phyloP scores from a whole-genome alignment of 2,329 filamentous ascomycete genomes.

The Biscogniauxia sp. region DNA sequence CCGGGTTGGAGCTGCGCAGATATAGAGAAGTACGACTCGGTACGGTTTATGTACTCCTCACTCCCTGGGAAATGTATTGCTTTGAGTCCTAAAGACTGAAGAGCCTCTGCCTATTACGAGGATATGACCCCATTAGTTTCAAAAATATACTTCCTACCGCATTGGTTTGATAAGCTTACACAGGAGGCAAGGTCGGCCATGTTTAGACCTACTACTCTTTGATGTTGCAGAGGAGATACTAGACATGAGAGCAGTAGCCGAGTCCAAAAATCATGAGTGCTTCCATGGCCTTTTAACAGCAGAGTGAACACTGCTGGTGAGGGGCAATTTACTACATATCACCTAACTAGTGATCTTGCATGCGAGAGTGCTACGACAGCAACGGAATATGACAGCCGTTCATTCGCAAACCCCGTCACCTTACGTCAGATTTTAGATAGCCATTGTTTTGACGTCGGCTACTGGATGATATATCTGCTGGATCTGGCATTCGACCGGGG shows the following conservation, averaged over 20 bases:
- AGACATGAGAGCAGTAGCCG: not conserved
- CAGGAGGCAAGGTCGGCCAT: not conserved
- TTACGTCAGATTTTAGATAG: not conserved
- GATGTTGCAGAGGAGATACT: not conserved
- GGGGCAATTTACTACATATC: not conserved
- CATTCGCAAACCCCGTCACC: not conserved
- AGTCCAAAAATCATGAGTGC: not conserved
- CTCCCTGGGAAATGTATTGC: slow-evolving; percentile 4
- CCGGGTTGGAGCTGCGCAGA: slow-evolving; percentile 1
- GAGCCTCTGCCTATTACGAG: not conserved
- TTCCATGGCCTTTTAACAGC: not conserved
- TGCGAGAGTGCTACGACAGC: not conserved
- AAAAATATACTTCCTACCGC: not conserved
- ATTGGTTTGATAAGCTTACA: not conserved
- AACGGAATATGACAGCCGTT: not conserved
- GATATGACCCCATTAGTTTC: not conserved
- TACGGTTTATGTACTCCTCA: slow-evolving; percentile 7
- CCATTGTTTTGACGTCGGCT: not conserved
- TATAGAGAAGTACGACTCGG: slow-evolving; percentile 7
- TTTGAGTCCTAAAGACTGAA: slow-evolving; percentile 3
- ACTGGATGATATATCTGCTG: not conserved
- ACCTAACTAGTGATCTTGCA: not conserved
- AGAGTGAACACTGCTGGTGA: not conserved
- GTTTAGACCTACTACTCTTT: not conserved
- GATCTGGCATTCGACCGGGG: not conserved